Percentiles rank a stretch among this genome's conserved stretches.
Conservation (phyloP, 2,329 filamentous ascomycete species). For the Stromatinia cepivora region DNA sequence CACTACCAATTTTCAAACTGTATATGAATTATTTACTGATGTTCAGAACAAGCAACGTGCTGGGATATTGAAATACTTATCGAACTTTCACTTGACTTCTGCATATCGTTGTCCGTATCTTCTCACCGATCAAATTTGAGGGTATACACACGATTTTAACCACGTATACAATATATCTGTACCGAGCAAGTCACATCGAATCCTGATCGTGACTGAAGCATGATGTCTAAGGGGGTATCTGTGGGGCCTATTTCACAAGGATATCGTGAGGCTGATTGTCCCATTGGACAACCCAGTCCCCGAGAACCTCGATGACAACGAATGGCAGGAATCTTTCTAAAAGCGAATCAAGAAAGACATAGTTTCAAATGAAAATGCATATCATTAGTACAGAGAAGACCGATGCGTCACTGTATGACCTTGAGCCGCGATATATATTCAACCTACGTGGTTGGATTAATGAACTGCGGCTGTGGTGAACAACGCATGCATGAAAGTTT, state of each 20-base stretch:
- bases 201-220: not conserved
- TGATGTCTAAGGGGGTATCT: too few species aligned
- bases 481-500: not conserved
- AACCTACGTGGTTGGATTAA: not conserved
- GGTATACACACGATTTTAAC: not conserved
- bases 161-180: not conserved
- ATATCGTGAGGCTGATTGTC: not conserved
- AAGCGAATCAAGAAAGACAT: not conserved
- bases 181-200: not conserved
- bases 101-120: not conserved
- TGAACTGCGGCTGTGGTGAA: not conserved
- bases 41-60: not conserved
- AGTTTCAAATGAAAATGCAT: not conserved
- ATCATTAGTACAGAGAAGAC: not conserved
- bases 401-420: not conserved
- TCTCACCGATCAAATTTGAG: not conserved
- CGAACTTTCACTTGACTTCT: not conserved
- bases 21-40: not conserved
- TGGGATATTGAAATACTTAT: not conserved
- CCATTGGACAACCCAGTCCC: not conserved
- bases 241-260: not conserved
- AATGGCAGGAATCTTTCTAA: not conserved
- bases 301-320: not conserved
- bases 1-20: rapidly evolving
- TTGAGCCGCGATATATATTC: not conserved